Percentiles rank a stretch among this genome's conserved stretches.
These are phyloP conservation scores for Didymella lethalis DNA, from an alignment of 2,329 filamentous ascomycete species.

Conservation along the genomic window DNA sequence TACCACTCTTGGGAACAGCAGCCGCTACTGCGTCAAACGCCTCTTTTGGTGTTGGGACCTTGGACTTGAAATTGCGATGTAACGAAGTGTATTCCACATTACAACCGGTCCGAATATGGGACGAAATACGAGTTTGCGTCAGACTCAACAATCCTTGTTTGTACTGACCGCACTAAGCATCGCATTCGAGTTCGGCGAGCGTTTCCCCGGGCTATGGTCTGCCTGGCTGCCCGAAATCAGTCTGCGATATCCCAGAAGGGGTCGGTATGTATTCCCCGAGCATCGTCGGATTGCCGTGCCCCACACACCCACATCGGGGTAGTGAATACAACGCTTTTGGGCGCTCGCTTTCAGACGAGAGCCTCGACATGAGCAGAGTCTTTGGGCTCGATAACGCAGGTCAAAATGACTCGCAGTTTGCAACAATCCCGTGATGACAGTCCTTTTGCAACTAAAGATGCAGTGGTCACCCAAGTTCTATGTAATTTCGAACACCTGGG, in stretches of 20 bases:
- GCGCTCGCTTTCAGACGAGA: background rate
- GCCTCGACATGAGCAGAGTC: background rate
- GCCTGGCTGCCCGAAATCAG: constrained; percentile 2
- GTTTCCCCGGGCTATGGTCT: constrained; percentile 1
- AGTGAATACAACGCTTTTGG: background rate
- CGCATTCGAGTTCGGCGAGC: constrained; percentile 6
- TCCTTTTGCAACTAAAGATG: background rate
- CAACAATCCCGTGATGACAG: background rate
- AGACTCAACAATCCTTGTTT: background rate
- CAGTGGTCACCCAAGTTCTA: no score
- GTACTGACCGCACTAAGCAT: background rate
- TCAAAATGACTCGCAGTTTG: background rate
- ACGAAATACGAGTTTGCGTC: background rate
- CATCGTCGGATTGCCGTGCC: background rate
- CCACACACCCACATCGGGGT: background rate
- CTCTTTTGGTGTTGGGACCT: background rate
- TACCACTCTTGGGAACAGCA: background rate
- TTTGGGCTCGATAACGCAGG: background rate
- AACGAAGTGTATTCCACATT: background rate
- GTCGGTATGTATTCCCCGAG: background rate
- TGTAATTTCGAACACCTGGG: background rate
- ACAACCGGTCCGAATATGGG: constrained; percentile 22
- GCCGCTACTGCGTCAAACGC: background rate
- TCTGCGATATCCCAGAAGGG: constrained; percentile 10
- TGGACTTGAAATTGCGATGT: background rate